Evolutionary conservation across 1,284 basidiomycete species (phyloP), one percentile per base, ranked within the genome.

Genomic region (Ustilago trichophora): DNA sequence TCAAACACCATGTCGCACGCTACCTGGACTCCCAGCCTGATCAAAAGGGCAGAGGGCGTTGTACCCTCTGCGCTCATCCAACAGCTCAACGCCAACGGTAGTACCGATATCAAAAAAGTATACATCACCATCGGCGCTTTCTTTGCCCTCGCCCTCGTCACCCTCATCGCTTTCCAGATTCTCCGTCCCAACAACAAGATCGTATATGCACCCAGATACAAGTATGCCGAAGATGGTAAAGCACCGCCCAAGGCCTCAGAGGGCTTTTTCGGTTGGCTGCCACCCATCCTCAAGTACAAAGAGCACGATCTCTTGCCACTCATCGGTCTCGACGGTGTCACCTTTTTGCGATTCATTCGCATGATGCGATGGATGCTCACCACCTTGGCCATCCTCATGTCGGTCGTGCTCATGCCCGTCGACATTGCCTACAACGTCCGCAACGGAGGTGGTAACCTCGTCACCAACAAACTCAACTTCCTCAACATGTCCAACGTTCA

Each of bases 251-350:
- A 62, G 25, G 58, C 63, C 12, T 86, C 89, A 53, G 88, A 91
- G 80, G 89, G 90, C 3, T 83, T 93, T 33, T 73, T 81, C 36
- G 65, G 73, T 34, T 82, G 94, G 95, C 84, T 98, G 1, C 88
- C 89, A 19, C 94, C 95, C 2, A 86, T 98, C 18, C 77, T 93
- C 44, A 87, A 88, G 63, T 89, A 90, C 25, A 90, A 90, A 74
- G 95, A 98, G 82, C 87, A 89, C 24, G 89, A 93, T 71, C 87
- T 98, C 37, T 85, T 98, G 26, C 88, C 91, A 71, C 93, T 94
- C 80, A 87, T 97, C 75, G 95, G 86, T 26, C 73, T 97, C 18
- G 96, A 99, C 80, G 95, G 94, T 0, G 90, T 93, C 44, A 87
- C 91, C 12, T 99, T 92, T 82, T 87, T 99, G 16, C 90, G 94